Percentiles rank a stretch among this genome's conserved stretches.
These are phyloP conservation scores for Tripterygium wilfordii DNA, from an alignment of 177 flowering plant genomes.

Conservation along the genomic window DNA sequence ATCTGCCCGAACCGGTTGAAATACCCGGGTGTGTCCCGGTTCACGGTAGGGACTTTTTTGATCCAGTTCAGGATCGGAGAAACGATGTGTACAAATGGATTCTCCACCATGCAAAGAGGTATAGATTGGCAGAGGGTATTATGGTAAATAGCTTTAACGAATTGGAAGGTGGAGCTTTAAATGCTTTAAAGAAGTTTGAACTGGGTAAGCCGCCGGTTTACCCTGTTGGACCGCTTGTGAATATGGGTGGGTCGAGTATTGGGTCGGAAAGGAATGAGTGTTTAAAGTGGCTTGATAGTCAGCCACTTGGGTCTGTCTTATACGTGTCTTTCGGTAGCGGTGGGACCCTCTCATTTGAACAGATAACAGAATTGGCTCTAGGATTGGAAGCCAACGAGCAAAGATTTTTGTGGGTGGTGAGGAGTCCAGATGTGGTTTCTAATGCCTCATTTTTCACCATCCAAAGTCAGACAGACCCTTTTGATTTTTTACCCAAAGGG, in stretches of 20 bases:
- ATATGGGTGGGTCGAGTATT: constrained; percentile 8
- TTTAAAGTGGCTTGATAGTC: constrained; percentile 40
- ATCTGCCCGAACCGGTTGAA: not conserved
- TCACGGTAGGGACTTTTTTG: constrained; percentile 35
- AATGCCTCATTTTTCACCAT: constrained; percentile 21
- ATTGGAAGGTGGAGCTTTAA: constrained; percentile 33
- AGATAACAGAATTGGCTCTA: constrained; percentile 32
- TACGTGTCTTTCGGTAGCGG: constrained; percentile 52
- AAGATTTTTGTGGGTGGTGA: constrained; percentile 45
- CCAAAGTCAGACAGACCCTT: constrained; percentile 17
- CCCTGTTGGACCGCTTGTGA: constrained; percentile 56
- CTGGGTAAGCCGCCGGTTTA: constrained; percentile 36
- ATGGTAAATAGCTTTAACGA: constrained; percentile 46
- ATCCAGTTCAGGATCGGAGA: constrained; percentile 47
- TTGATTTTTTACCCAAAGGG: constrained; percentile 30
- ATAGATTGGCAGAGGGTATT: constrained; percentile 42
- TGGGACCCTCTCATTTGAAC: constrained; percentile 35
- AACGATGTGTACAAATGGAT: constrained; percentile 40
- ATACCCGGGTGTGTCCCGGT: constrained; percentile 7
- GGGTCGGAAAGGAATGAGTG: constrained; percentile 10
- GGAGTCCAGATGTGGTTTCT: constrained; percentile 27
- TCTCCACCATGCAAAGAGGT: constrained; percentile 31
- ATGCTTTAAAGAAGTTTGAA: constrained; percentile 18
- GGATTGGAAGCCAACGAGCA: constrained; percentile 46
- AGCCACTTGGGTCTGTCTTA: constrained; percentile 45